Evolutionary conservation across 73 alveolate species (phyloP).

Genomic region (Tetrahymena thermophila): DNA sequence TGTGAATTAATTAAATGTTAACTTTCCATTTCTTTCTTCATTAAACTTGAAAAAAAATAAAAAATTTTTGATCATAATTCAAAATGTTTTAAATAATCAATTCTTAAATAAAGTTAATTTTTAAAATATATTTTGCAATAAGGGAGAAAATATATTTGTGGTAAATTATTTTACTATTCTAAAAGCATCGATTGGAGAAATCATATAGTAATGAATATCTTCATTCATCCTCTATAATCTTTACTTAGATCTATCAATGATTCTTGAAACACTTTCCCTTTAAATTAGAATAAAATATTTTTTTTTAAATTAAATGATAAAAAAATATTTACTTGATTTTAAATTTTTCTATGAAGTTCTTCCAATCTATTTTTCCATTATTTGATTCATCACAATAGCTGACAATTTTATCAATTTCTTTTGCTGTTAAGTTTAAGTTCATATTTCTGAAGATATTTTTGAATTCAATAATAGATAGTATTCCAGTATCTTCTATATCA

Average conservation of each 20-base stretch:
- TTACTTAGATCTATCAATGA: background rate
- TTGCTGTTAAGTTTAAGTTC: background rate
- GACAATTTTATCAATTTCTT: background rate
- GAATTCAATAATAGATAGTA: background rate
- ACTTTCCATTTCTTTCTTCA: conserved; percentile 31
- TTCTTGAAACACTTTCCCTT: background rate
- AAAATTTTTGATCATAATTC: background rate
- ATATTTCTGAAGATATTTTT: background rate
- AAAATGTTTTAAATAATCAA: no score
- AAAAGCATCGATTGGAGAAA: background rate
- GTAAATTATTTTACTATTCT: background rate
- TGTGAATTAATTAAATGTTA: conserved; percentile 23
- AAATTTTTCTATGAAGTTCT: background rate
- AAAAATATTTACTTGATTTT: background rate
- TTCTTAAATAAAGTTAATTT: background rate
- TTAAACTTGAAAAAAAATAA: conserved; percentile 9
- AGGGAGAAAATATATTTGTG: no score
- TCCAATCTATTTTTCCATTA: background rate
- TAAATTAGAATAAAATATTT: background rate
- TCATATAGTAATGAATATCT: background rate
- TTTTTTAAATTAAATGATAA: background rate
- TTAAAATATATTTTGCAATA: no score
- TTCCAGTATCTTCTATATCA: background rate
- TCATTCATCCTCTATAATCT: background rate
- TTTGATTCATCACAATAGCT: background rate